Conservation (phyloP, 139 green algal genomes). For the Tetraselmis striata region DNA sequence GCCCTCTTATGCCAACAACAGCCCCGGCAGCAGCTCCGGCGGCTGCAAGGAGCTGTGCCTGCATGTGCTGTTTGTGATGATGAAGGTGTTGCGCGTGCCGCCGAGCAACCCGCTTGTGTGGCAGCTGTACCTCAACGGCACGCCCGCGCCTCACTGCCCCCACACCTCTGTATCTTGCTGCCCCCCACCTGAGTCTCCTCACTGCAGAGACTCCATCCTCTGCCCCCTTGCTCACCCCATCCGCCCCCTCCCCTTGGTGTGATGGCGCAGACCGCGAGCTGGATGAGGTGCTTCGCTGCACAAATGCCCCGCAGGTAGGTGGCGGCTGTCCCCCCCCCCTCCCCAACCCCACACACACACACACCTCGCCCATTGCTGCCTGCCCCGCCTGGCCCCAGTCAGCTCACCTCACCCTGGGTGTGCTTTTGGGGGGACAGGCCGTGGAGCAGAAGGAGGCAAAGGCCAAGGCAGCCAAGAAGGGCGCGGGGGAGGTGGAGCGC, state of each 20-base stretch:
- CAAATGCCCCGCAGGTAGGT: background rate
- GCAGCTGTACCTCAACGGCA: constrained; percentile 54
- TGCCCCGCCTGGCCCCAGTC: background rate
- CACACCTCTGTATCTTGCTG: background rate
- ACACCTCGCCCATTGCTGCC: no score
- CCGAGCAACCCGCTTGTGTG: constrained; percentile 51
- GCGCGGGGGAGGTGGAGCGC: constrained; percentile 18
- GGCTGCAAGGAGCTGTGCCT: constrained; percentile 38
- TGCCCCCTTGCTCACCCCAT: no score
- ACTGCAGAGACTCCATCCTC: no score
- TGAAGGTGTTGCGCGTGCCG: constrained; percentile 53
- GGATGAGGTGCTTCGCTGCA: constrained; percentile 52
- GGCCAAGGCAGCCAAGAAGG: background rate
- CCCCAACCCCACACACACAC: no score
- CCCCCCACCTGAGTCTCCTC: no score
- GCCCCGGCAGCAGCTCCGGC: constrained; percentile 1
- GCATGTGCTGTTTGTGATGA: constrained; percentile 60
- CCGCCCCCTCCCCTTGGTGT: no score
- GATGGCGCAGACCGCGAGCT: constrained; percentile 48
- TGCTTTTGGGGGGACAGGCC: background rate
- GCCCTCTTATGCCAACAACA: no score
- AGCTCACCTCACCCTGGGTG: background rate
- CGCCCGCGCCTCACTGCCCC: no score
- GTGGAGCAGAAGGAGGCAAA: background rate
- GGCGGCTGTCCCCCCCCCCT: background rate